These are phyloP conservation scores for Serendipita sp. DNA, from an alignment of 768 basidiomycete genomes.

Conservation along the genomic window DNA sequence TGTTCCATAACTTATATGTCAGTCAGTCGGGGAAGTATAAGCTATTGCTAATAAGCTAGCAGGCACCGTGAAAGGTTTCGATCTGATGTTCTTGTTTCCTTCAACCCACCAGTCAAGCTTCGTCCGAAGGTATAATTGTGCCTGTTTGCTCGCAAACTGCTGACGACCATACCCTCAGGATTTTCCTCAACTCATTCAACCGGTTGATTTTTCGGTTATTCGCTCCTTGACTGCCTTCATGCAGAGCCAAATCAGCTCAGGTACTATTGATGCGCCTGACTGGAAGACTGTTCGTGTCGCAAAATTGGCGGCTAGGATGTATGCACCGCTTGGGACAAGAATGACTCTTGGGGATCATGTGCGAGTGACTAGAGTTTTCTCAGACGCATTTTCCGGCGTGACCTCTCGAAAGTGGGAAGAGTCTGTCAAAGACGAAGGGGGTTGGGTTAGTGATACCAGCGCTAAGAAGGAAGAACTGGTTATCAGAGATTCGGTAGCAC, in stretches of 20 bases:
- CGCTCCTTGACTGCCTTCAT: conserved; percentile 44
- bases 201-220: conserved; percentile 46
- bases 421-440: conserved; percentile 12
- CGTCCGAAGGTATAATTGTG: conserved; percentile 37
- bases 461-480: neutral
- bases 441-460: conserved; percentile 1
- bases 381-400: conserved; percentile 51
- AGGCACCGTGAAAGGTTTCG: conserved; percentile 80
- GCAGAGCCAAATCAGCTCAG: conserved; percentile 52
- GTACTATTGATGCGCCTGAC: conserved; percentile 70
- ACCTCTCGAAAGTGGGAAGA: conserved; percentile 19
- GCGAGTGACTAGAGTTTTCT: conserved; percentile 54
- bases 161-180: conserved; percentile 24
- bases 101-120: conserved; percentile 54
- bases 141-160: neutral
- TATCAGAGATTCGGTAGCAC: neutral
- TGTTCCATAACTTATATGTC: conserved; percentile 77
- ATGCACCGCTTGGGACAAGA: conserved; percentile 72
- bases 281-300: conserved; percentile 65
- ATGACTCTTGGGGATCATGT: conserved; percentile 80
- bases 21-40: conserved; percentile 8
- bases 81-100: conserved; percentile 74
- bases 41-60: conserved; percentile 10
- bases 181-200: conserved; percentile 54
- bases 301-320: conserved; percentile 64